phyloP scores from a whole-genome alignment of 2,329 filamentous ascomycete genomes.

The Blastomyces gilchristii region DNA sequence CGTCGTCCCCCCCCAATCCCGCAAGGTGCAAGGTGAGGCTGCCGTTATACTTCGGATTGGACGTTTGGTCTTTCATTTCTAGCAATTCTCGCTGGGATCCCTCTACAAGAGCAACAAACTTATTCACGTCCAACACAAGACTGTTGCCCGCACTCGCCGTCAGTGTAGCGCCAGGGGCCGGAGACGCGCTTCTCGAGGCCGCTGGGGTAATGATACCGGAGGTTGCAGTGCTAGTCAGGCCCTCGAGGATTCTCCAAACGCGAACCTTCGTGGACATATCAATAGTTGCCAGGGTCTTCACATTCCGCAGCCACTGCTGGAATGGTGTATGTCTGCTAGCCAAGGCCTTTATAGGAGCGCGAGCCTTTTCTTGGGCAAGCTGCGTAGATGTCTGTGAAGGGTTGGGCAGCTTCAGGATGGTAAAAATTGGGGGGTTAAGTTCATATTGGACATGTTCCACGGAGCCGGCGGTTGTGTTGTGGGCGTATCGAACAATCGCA shows the following conservation, averaged over 20 bases:
- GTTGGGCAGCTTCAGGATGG: slow-evolving; percentile 65
- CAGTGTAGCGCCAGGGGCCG: slow-evolving; percentile 35
- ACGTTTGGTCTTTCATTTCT: slow-evolving; percentile 58
- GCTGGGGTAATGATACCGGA: slow-evolving; percentile 36
- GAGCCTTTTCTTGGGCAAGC: slow-evolving; percentile 50
- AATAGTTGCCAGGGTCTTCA: slow-evolving; percentile 60
- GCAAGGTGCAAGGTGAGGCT: slow-evolving; percentile 53
- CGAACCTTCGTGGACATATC: slow-evolving; percentile 63
- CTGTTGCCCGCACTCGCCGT: slow-evolving; percentile 35
- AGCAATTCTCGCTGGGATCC: slow-evolving; percentile 55
- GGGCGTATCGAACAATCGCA: slow-evolving; percentile 63
- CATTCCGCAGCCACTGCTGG: slow-evolving; percentile 63
- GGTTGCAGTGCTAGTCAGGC: slow-evolving; percentile 36
- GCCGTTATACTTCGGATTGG: slow-evolving; percentile 65
- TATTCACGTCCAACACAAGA: slow-evolving; percentile 52
- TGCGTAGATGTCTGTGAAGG: slow-evolving; percentile 48
- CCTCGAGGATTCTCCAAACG: slow-evolving; percentile 54
- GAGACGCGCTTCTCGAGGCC: slow-evolving; percentile 34
- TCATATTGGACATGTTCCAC: slow-evolving; percentile 69
- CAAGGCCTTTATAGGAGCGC: slow-evolving; percentile 55
- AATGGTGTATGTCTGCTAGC: slow-evolving; percentile 61
- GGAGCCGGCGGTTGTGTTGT: slow-evolving; percentile 57
- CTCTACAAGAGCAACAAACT: slow-evolving; percentile 53
- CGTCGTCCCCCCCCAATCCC: slow-evolving; percentile 60
- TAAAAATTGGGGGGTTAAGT: slow-evolving; percentile 73